Conservation (phyloP, 2,329 filamentous ascomycete genomes). For the Lachnum nothofagi region DNA sequence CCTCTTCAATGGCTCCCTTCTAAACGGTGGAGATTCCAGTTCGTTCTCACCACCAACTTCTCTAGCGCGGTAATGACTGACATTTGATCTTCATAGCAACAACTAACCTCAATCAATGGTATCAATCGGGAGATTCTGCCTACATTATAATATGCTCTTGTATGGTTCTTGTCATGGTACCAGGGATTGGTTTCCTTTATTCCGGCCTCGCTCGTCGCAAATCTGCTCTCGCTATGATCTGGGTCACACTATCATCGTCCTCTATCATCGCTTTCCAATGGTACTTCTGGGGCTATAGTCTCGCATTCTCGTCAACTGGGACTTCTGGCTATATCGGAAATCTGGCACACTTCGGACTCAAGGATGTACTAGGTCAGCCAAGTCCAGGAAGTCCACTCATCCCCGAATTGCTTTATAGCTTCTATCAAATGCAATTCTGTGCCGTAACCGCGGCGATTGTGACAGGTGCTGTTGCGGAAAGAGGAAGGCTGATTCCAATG, state of each 20-base stretch:
- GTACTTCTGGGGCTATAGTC: conserved; percentile 52
- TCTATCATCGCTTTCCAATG: conserved; percentile 84
- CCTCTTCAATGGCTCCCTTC: conserved; percentile 52
- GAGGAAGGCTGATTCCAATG: conserved; percentile 82
- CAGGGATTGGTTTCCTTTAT: conserved; percentile 92
- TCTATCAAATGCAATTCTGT: conserved; percentile 97
- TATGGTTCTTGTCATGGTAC: conserved; percentile 83
- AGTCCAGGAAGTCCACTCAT: conserved; percentile 69
- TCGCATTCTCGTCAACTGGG: conserved; percentile 52
- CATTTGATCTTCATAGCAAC: conserved; percentile 46
- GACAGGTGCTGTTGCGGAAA: conserved; percentile 87
- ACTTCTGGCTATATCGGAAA: conserved; percentile 11
- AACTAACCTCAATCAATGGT: conserved; percentile 92
- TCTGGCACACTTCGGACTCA: conserved; percentile 56
- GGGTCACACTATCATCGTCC: conserved; percentile 82
- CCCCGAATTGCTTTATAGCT: conserved; percentile 77
- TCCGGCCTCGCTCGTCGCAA: conserved; percentile 84
- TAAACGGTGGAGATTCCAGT: conserved; percentile 24
- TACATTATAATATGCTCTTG: conserved; percentile 60
- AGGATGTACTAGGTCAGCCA: conserved; percentile 66
- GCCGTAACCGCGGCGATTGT: conserved; percentile 87
- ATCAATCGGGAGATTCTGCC: conserved; percentile 79
- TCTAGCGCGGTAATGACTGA: neutral
- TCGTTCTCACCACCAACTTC: conserved; percentile 4
- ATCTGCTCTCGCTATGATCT: conserved; percentile 82